A percentile compares a stretch with the other conserved stretches of the same genome.
Evolutionary conservation across 192 early-diverging fungal genomes (phyloP).

Genomic region (Funneliformis geosporum): DNA sequence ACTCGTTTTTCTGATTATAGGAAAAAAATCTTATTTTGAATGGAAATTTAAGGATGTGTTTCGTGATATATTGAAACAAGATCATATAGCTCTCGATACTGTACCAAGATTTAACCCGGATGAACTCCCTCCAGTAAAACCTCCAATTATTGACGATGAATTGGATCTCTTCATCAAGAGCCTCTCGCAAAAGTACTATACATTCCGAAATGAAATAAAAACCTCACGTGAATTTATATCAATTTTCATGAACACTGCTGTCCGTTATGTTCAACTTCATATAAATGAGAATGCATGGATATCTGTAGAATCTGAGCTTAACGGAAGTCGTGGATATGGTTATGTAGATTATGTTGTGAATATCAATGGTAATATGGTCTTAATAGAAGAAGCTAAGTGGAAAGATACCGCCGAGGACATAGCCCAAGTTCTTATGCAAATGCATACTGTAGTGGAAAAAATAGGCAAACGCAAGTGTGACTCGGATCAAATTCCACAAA

Average conservation of each 20-base stretch:
- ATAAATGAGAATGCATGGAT: neutral
- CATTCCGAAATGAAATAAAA: neutral
- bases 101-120: constrained; percentile 2
- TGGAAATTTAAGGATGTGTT: constrained; percentile 12
- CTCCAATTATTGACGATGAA: neutral
- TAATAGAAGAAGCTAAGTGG: neutral
- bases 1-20: too few species aligned
- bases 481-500: neutral
- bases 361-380: neutral
- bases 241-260: constrained; percentile 2
- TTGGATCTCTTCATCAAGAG: constrained; percentile 11
- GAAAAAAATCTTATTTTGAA: neutral
- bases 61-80: neutral
- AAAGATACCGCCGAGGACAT: neutral
- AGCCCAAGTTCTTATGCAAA: neutral
- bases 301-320: constrained; percentile 24
- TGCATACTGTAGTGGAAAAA: neutral
- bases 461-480: neutral
- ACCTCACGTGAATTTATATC: constrained; percentile 13
- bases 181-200: neutral
- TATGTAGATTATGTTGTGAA: constrained; percentile 19
- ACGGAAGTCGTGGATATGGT: constrained; percentile 26
- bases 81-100: neutral
- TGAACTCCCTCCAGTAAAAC: neutral
- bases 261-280: neutral